Evolutionary conservation across 2,329 filamentous ascomycete species (phyloP), one percentile per base, ranked within the genome.

Genomic region (Paradendryphiella salina): DNA sequence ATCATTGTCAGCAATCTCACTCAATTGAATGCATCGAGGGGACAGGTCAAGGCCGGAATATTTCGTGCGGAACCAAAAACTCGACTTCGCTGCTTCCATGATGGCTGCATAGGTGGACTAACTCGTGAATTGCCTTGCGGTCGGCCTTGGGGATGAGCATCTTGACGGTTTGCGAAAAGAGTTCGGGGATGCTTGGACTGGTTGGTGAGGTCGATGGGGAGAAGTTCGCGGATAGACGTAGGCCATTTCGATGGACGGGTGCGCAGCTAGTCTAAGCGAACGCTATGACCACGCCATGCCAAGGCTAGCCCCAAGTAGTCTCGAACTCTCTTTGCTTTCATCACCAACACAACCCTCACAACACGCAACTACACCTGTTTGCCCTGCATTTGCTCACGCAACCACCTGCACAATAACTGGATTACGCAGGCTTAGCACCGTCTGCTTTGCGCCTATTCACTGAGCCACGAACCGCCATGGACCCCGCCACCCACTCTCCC

Each of bases 51-150:
- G 63, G 61, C 53, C 59, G 63, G 58, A 61, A 54, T 47, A 61
- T 66, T 64, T 61, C 51, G 53, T 58, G 59, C 57, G 60, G 66
- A 66, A 64, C 57, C 54, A 59, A 57, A 42, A 56, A 47, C 59
- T 61, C 61, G 56, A 66, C 56, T 65, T 56, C 51, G 59, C 61
- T 50, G 54, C 10, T 43, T 50, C 29, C 38, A 50, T 50, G 50
- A 56, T 17, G 28, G 54, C 45, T 49, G 45, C 57, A 56, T 52
- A 60, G 64, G 64, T 53, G 46, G 88, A 99, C 90, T 88, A 93
- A 96, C 88, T 93, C 93, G 86, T 99, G 94, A 83, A 99, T 97
- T 88, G 91, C 90, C 90, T 99, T 99, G 84, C 95, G 92, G 84
- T 99, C 94, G 80, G 90, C 89, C 88, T 97, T 97, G 79, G 94